Evolutionary conservation across 805 yeast genomes (phyloP).

Genomic region (Zygoascus biomembranicola): DNA sequence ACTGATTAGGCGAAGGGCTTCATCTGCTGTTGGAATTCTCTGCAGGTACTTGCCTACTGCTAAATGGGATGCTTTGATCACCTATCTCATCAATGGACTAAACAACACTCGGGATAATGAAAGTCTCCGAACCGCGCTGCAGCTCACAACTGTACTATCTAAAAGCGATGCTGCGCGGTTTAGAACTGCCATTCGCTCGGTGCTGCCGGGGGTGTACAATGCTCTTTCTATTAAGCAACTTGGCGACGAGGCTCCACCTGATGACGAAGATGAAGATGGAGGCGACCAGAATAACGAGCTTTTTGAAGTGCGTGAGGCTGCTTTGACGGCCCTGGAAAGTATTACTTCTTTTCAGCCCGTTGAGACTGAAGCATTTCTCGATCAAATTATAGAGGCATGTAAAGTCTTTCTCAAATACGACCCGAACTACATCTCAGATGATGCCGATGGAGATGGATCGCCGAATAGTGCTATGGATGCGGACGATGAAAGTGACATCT

Average conservation of each 20-base stretch:
- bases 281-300: slow-evolving; percentile 33
- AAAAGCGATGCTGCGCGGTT: slow-evolving; percentile 17
- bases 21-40: slow-evolving; percentile 40
- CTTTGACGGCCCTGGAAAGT: slow-evolving; percentile 33
- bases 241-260: slow-evolving; percentile 15
- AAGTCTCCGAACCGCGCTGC: slow-evolving; percentile 6
- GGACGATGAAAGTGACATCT: slow-evolving; percentile 37
- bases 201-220: slow-evolving; percentile 12
- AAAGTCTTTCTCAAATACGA: slow-evolving; percentile 35
- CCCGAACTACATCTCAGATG: slow-evolving; percentile 33
- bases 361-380: slow-evolving; percentile 24
- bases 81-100: slow-evolving; percentile 12
- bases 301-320: slow-evolving; percentile 45
- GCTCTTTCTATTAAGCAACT: slow-evolving; percentile 25
- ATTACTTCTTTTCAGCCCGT: slow-evolving; percentile 33
- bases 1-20: slow-evolving; percentile 43
- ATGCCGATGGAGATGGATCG: slow-evolving; percentile 16
- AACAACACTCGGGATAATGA: slow-evolving; percentile 6
- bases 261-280: slow-evolving; percentile 22
- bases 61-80: slow-evolving; percentile 20
- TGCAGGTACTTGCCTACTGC: slow-evolving; percentile 24
- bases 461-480: slow-evolving; percentile 33
- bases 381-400: slow-evolving; percentile 26
- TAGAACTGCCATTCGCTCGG: slow-evolving; percentile 2
- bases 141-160: slow-evolving; percentile 21